Base-by-base conservation (phyloP, 1,284 basidiomycete species). In the Ustilago cynodontis region DNA sequence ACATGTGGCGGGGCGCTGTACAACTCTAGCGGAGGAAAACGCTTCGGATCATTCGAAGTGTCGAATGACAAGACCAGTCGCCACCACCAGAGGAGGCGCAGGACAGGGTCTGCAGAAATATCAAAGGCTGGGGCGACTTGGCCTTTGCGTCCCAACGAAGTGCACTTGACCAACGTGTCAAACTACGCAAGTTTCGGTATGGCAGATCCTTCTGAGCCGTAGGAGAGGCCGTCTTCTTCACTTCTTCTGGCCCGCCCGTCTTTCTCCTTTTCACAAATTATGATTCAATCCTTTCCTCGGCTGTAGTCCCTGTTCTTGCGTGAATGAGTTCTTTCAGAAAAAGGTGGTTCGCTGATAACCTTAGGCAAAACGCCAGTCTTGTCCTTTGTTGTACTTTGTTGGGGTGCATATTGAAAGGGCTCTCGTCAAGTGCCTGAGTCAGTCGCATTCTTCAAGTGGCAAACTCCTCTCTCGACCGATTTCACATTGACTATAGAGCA, bases 101-200 rank as follows among this genome's bases (percentile, higher is more conserved):
- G 11, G 31, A 43, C 18, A 43, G 41, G 18, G 41, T 43, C 41
- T 43, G n/a, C n/a, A n/a, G n/a, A n/a, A n/a, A 20, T 22, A 11
- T 18, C 41, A 7, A 43, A 43, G 41, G 41, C 41, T 43, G 41
- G 20, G 41, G 41, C 18, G n/a, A n/a, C n/a, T n/a, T 41, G 37
- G 37, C 16, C 16, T 41, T 9, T 43, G 20, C 41, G 41, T 20
- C 41, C 41, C 41, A 22, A 43, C 41, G 18, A 20, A 20, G 41
- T n/a, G 41, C 41, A 43, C n/a, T 43, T 43, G 20, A 43, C 41
- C n/a, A 43, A 49, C 22, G 11, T 49, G 47, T 49, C 47, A 49
- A 49, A 49, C 47, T 26, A 49, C 41, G 41, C 41, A n/a, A 11
- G 20, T 7, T 20, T 16, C 14, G 14, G 14, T 6, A 6, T 33